Evolutionary conservation across 805 yeast species (phyloP).

Genomic region (Yarrowia hollandica): DNA sequence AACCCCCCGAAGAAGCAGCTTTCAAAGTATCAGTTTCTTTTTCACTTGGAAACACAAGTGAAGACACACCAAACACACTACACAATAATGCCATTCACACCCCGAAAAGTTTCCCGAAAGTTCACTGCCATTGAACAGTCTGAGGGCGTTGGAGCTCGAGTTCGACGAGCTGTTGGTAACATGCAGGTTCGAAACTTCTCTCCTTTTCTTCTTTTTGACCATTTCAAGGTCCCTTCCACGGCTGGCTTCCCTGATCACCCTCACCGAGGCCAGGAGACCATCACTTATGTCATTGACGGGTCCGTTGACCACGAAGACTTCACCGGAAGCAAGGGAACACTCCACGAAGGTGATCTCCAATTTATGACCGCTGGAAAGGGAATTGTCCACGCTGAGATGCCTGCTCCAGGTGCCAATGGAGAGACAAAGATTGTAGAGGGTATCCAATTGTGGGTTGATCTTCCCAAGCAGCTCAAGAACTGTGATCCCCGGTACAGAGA

Average conservation of each 20-base stretch:
- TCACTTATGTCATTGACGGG: constrained; percentile 64
- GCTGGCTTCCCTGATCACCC: constrained; percentile 84
- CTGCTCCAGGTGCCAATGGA: constrained; percentile 52
- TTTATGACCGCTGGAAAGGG: constrained; percentile 93
- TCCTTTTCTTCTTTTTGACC: constrained; percentile 80
- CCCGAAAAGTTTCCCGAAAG: constrained; percentile 52
- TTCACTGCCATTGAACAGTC: constrained; percentile 65
- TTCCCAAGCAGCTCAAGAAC: constrained; percentile 63
- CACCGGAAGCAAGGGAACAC: constrained; percentile 73
- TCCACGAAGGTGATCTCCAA: constrained; percentile 79
- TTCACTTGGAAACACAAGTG: not conserved
- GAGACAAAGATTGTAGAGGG: constrained; percentile 52
- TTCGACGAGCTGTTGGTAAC: constrained; percentile 76
- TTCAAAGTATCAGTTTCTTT: not conserved
- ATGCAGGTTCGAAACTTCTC: constrained; percentile 65
- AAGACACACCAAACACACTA: not conserved
- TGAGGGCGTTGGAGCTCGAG: constrained; percentile 84
- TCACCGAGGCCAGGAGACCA: constrained; percentile 77
- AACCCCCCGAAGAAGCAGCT: not conserved
- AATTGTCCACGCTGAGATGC: constrained; percentile 83
- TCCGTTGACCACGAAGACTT: constrained; percentile 79
- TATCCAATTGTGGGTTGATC: constrained; percentile 84
- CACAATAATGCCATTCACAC: constrained; percentile 31
- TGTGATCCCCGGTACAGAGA: constrained; percentile 76
- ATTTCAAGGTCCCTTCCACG: constrained; percentile 61